Evolutionary conservation across 106 monocot genomes (phyloP).

Genomic region (Ottelia alismoides): DNA sequence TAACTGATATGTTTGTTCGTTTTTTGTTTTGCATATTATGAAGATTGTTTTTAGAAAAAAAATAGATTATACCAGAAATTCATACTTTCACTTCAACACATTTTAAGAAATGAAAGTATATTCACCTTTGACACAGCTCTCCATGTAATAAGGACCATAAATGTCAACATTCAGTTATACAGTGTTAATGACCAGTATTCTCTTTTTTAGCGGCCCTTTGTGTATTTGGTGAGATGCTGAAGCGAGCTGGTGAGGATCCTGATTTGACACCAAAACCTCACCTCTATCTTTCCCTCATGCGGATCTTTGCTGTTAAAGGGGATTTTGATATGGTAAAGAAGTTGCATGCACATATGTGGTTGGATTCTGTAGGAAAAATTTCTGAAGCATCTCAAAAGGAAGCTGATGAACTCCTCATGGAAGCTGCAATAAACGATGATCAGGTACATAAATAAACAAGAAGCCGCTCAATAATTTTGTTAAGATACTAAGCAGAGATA

Average conservation of each 20-base stretch:
- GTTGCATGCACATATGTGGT: constrained; percentile 49
- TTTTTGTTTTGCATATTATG: too few species aligned
- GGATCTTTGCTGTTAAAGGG: constrained; percentile 48
- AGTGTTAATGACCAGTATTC: neutral
- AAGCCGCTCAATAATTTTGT: too few species aligned
- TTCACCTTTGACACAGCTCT: too few species aligned
- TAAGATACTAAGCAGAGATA: too few species aligned
- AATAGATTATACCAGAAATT: too few species aligned
- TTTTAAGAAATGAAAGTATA: too few species aligned
- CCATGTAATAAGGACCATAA: too few species aligned
- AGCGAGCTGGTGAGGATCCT: constrained; percentile 27
- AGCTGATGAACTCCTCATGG: constrained; percentile 82
- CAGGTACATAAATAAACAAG: too few species aligned
- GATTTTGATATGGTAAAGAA: constrained; percentile 54
- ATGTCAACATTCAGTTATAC: neutral
- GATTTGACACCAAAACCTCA: constrained; percentile 67
- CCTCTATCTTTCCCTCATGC: constrained; percentile 71
- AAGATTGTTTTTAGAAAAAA: too few species aligned
- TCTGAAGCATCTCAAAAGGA: constrained; percentile 32
- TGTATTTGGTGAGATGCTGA: constrained; percentile 77
- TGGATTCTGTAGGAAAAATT: constrained; percentile 52
- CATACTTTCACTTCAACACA: too few species aligned
- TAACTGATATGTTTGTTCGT: too few species aligned
- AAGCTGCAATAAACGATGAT: constrained; percentile 60
- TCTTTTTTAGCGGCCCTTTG: constrained; percentile 47